Evolutionary conservation across 2,329 filamentous ascomycete genomes (phyloP).

Genomic region (Cyphellophora attinorum): DNA sequence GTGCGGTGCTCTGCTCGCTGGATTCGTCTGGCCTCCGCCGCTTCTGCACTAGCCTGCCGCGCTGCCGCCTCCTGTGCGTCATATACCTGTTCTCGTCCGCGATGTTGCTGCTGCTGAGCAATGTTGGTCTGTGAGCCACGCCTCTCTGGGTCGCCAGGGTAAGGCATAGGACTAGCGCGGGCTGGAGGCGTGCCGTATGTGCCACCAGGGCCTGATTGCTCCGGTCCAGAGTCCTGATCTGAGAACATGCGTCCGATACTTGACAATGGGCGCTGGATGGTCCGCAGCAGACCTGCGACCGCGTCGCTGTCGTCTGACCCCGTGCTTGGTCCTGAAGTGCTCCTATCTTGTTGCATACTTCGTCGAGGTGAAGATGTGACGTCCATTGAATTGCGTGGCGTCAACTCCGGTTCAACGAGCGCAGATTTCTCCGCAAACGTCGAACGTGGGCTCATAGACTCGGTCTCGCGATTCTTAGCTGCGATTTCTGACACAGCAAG

Average conservation of each 20-base stretch:
- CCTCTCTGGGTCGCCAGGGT: not conserved
- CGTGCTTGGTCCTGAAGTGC: slow-evolving; percentile 21
- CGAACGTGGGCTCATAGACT: slow-evolving; percentile 28
- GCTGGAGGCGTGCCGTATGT: not conserved
- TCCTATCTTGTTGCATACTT: slow-evolving; percentile 15
- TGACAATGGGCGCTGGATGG: slow-evolving; percentile 81
- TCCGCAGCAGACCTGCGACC: slow-evolving; percentile 74
- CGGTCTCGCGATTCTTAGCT: slow-evolving; percentile 64
- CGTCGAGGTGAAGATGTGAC: slow-evolving; percentile 33
- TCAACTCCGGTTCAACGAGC: slow-evolving; percentile 47
- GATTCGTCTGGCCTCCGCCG: slow-evolving; percentile 74
- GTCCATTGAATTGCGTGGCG: slow-evolving; percentile 50
- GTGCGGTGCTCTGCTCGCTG: slow-evolving; percentile 77
- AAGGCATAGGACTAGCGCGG: not conserved
- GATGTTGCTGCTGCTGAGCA: slow-evolving; percentile 19
- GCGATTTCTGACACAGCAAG: slow-evolving; percentile 91
- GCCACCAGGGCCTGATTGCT: not conserved
- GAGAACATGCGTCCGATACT: slow-evolving; percentile 94
- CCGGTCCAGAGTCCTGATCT: slow-evolving; percentile 44
- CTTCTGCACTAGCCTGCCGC: slow-evolving; percentile 80
- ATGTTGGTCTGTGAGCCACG: slow-evolving; percentile 7
- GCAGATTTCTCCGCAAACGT: slow-evolving; percentile 36
- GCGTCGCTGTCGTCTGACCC: slow-evolving; percentile 50
- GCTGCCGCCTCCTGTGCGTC: slow-evolving; percentile 82
- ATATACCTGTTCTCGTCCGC: slow-evolving; percentile 28